Evolutionary conservation across 805 yeast genomes (phyloP).

Genomic region (Wickerhamiella azyma): DNA sequence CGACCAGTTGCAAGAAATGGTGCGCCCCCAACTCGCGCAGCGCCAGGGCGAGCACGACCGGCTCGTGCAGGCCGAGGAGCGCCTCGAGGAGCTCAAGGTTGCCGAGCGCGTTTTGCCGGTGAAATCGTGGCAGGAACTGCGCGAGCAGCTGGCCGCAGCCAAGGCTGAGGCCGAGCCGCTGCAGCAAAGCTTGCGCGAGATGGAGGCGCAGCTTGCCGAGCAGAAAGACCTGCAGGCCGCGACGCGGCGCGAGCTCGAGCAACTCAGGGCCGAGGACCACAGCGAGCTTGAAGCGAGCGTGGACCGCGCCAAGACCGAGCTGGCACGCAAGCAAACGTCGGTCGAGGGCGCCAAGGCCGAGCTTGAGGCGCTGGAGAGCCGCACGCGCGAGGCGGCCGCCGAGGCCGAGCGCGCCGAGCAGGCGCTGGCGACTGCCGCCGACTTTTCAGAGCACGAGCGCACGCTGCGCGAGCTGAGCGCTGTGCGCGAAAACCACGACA

Average conservation of each 20-base stretch:
- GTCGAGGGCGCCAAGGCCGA: neutral
- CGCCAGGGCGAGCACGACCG: conserved; percentile 31
- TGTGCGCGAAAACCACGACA: neutral
- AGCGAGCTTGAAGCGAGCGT: conserved; percentile 56
- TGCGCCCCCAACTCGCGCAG: conserved; percentile 61
- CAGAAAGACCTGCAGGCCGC: conserved; percentile 58
- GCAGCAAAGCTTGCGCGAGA: neutral
- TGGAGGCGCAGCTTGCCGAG: conserved; percentile 51
- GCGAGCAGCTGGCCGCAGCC: neutral
- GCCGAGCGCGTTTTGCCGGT: conserved; percentile 4
- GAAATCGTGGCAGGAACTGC: neutral
- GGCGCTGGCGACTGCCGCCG: neutral
- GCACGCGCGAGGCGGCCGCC: neutral
- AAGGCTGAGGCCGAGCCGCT: neutral
- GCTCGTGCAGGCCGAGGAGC: conserved; percentile 40
- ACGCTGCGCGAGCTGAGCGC: neutral
- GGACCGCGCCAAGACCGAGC: neutral
- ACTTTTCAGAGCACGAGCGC: neutral
- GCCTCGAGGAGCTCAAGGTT: conserved; percentile 16
- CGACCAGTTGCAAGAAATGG: conserved; percentile 64
- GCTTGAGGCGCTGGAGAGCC: neutral
- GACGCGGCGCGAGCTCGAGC: conserved; percentile 72
- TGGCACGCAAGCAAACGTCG: neutral
- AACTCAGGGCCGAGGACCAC: conserved; percentile 69
- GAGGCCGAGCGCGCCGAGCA: neutral